Evolutionary conservation across 1,284 basidiomycete species (phyloP).

Genomic region (Hymenochaete sp.): DNA sequence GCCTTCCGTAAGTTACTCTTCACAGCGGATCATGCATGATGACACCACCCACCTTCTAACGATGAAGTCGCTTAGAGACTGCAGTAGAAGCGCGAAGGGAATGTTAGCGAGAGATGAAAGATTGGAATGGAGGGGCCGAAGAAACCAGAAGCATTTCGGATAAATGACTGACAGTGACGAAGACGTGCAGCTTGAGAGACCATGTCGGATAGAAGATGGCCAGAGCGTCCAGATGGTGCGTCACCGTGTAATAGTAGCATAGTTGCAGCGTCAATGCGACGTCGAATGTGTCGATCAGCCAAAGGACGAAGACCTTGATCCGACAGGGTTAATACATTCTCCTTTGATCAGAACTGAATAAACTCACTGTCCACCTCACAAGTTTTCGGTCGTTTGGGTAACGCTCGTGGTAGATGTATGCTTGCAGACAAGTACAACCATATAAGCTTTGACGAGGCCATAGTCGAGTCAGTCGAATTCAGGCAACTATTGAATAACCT

Average conservation of each 20-base stretch:
- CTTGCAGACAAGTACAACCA: conserved; percentile 49
- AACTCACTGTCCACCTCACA: conserved; percentile 36
- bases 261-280: conserved; percentile 21
- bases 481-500: conserved; percentile 18
- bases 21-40: not conserved
- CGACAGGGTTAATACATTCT: not conserved
- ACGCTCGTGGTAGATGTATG: conserved; percentile 41
- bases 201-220: conserved; percentile 38
- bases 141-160: not conserved
- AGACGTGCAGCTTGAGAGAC: conserved; percentile 22
- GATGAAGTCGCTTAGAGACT: conserved; percentile 23
- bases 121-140: not conserved
- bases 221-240: conserved; percentile 37
- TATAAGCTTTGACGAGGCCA: conserved; percentile 36
- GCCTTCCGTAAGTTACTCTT: not conserved
- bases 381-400: conserved; percentile 30
- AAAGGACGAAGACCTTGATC: conserved; percentile 35
- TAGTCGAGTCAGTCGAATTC: not conserved
- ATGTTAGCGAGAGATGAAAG: too few relatives aligned
- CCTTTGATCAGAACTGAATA: not conserved
- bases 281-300: conserved; percentile 25
- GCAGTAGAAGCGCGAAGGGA: too few relatives aligned
- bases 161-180: conserved; percentile 12
- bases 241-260: conserved; percentile 45
- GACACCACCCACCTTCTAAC: conserved; percentile 20